Evolutionary conservation across 768 basidiomycete genomes (phyloP), one percentile per base, ranked within the genome.

Genomic region (Galerina sulciceps): DNA sequence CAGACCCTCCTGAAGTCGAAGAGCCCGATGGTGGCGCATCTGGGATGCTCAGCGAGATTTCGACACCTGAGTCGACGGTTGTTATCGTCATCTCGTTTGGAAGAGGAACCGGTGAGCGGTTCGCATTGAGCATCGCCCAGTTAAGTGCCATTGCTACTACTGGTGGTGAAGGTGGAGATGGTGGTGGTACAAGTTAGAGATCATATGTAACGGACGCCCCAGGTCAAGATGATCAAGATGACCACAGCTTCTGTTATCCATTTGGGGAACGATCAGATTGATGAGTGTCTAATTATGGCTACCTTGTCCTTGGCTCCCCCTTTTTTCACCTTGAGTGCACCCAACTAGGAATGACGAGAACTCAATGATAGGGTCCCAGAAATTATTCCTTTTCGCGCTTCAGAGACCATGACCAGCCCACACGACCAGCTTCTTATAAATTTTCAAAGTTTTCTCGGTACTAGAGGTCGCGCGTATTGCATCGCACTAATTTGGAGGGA

Each of bases 131-230:
- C 81, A 89, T 90, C 0, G 83, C 81, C 87, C 88, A 91, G 76
- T 93, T 91, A 42, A 93, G 79, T 6, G 91, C 87, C 91, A 93
- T 93, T 63, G 64, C 74, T 49, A 43, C 26, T 22, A 55, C 22
- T 18, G 34, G 45, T 34, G 34, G 50, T 48, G 43, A 35, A 57
- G 42, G 35, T 57, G 53, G 41, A 45, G 65, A 60, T 64, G 53
- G 50, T 60, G 53, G 53, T 54, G 53, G 37, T 59, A 45, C 20
- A 53, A 46, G 31, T 20, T 38, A 59, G 53, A 51, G 55, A 47
- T 50, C 57, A 58, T 58, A n/a, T n/a, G n/a, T n/a, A 50, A 58
- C 49, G 41, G 52, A 38, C 49, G 26, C 26, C 49, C 44, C 26
- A 52, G 26, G 58, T 38, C 40, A 58, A 41, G 53, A 49, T 64